Conservation (phyloP, 495 filamentous ascomycete species). For the Penicillium fimorum region DNA sequence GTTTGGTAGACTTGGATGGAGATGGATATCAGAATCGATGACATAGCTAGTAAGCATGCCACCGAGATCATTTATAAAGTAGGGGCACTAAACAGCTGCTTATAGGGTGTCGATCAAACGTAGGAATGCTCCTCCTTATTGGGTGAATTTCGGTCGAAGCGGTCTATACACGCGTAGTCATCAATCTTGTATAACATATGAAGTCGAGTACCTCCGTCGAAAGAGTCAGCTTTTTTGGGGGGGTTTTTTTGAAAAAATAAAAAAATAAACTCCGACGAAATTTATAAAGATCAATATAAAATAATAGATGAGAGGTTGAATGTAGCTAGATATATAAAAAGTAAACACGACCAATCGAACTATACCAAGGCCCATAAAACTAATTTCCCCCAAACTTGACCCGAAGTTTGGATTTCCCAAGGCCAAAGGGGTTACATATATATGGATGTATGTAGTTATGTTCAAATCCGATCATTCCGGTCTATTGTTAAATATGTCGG, state of each 20-base stretch:
- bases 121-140: constrained; percentile 55
- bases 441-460: not conserved
- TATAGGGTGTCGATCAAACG: constrained; percentile 57
- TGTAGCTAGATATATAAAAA: not conserved
- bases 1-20: constrained; percentile 59
- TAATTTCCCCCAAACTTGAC: not conserved
- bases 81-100: constrained; percentile 49
- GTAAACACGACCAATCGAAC: not conserved
- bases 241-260: no score
- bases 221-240: no score
- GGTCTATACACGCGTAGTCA: constrained; percentile 36
- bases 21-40: constrained; percentile 56
- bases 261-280: not conserved
- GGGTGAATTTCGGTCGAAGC: constrained; percentile 54
- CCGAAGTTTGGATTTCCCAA: not conserved
- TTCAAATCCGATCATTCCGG: not conserved
- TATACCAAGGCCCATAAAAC: not conserved
- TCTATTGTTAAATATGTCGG: not conserved
- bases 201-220: not conserved
- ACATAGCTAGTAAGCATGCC: constrained; percentile 61
- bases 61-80: constrained; percentile 51
- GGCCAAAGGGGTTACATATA: not conserved
- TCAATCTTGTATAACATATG: constrained; percentile 27
- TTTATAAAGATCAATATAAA: not conserved
- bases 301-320: not conserved